Conservation (phyloP, 2,329 filamentous ascomycete species). For the Kalaharituber pfeilii region DNA sequence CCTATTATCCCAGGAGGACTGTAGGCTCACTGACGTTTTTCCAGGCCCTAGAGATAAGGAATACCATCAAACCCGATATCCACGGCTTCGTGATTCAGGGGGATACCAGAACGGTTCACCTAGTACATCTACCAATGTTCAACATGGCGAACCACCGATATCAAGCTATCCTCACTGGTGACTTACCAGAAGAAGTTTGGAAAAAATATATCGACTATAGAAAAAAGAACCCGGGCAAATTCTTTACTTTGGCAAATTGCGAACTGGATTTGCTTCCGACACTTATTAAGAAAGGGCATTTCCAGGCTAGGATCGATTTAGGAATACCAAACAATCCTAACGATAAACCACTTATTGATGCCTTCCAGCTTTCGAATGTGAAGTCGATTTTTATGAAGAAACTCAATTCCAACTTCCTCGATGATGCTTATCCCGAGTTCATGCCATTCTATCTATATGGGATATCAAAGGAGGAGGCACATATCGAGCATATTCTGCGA, state of each 20-base stretch:
- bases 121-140: slow-evolving; percentile 29
- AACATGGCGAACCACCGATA: slow-evolving; percentile 29
- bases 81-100: slow-evolving; percentile 25
- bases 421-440: slow-evolving; percentile 25
- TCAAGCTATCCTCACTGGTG: slow-evolving; percentile 27
- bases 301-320: slow-evolving; percentile 14
- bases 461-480: slow-evolving; percentile 19
- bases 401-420: slow-evolving; percentile 22
- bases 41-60: neutral
- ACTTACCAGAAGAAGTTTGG: slow-evolving; percentile 5
- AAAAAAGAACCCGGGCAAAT: slow-evolving; percentile 20
- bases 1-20: neutral
- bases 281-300: slow-evolving; percentile 17
- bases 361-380: neutral
- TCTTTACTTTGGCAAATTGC: slow-evolving; percentile 23
- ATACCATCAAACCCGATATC: slow-evolving; percentile 19
- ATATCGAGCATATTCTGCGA: slow-evolving; percentile 33
- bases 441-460: slow-evolving; percentile 13
- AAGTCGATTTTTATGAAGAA: neutral
- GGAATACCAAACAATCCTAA: neutral
- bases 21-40: neutral
- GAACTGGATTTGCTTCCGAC: slow-evolving; percentile 20
- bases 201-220: slow-evolving; percentile 22
- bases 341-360: neutral
- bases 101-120: slow-evolving; percentile 20